phyloP scores from a whole-genome alignment of 495 filamentous ascomycete species.

The Beverwykella pulmonaria region DNA sequence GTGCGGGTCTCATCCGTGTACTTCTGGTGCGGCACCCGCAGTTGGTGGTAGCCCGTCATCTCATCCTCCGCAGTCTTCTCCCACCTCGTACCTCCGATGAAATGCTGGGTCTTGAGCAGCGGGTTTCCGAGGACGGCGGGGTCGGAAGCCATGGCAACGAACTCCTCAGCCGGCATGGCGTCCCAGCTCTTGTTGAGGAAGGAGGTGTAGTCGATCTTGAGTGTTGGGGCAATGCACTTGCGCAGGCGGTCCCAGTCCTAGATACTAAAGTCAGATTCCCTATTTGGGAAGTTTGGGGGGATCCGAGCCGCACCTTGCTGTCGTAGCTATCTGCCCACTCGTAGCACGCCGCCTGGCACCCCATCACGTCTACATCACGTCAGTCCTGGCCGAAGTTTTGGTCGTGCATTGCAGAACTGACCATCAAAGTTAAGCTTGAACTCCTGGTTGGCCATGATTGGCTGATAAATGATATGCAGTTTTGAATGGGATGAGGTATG shows the following conservation, averaged over 20 bases:
- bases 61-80: conserved; percentile 68
- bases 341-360: conserved; percentile 51
- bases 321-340: conserved; percentile 87
- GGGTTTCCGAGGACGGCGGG: conserved; percentile 70
- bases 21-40: conserved; percentile 72
- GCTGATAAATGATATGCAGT: conserved; percentile 3
- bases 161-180: conserved; percentile 72
- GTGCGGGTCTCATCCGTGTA: conserved; percentile 59
- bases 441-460: conserved; percentile 19
- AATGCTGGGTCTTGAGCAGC: conserved; percentile 72
- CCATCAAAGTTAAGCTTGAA: conserved; percentile 35
- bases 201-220: conserved; percentile 74
- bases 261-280: conserved; percentile 15
- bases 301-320: conserved; percentile 51
- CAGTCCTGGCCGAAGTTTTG: not conserved
- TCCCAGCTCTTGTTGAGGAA: conserved; percentile 74
- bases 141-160: conserved; percentile 68
- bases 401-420: conserved; percentile 8
- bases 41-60: conserved; percentile 73
- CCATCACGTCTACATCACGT: conserved; percentile 42
- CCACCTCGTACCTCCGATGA: conserved; percentile 73
- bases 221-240: conserved; percentile 71
- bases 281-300: not conserved
- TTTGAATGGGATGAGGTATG: not conserved
- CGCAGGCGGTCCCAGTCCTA: conserved; percentile 73